These are phyloP conservation scores for Arabidopsis suecica DNA, from an alignment of 345 rosid genomes.

Conservation along the genomic window DNA sequence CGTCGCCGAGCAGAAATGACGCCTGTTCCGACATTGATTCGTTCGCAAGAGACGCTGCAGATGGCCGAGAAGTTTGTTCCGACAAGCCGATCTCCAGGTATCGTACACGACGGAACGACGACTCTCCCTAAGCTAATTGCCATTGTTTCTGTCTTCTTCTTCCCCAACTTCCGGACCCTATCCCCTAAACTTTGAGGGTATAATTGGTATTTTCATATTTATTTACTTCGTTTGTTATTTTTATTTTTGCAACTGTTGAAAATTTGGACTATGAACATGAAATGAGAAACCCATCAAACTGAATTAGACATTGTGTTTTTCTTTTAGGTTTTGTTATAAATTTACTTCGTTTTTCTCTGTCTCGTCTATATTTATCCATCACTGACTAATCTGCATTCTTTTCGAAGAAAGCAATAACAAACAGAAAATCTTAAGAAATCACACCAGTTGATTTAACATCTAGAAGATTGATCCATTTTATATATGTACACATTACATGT, in stretches of 20 bases:
- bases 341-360: neutral
- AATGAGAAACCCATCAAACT: too few species aligned
- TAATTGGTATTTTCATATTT: neutral
- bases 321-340: too few species aligned
- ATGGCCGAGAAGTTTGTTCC: neutral
- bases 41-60: conserved; percentile 23
- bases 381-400: neutral
- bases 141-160: conserved; percentile 18
- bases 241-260: too few species aligned
- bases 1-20: neutral
- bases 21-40: conserved; percentile 7
- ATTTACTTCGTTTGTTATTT: too few species aligned
- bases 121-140: conserved; percentile 32
- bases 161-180: conserved; percentile 19
- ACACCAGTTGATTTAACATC: neutral
- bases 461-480: neutral
- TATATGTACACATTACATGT: conserved; percentile 33
- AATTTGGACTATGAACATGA: too few species aligned
- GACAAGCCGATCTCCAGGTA: conserved; percentile 8
- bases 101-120: conserved; percentile 27
- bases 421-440: neutral
- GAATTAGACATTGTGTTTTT: too few species aligned
- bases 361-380: neutral
- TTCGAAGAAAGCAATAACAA: neutral
- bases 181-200: conserved; percentile 19